Conservation (phyloP, 768 basidiomycete genomes). For the Gloeophyllum trabeum region DNA sequence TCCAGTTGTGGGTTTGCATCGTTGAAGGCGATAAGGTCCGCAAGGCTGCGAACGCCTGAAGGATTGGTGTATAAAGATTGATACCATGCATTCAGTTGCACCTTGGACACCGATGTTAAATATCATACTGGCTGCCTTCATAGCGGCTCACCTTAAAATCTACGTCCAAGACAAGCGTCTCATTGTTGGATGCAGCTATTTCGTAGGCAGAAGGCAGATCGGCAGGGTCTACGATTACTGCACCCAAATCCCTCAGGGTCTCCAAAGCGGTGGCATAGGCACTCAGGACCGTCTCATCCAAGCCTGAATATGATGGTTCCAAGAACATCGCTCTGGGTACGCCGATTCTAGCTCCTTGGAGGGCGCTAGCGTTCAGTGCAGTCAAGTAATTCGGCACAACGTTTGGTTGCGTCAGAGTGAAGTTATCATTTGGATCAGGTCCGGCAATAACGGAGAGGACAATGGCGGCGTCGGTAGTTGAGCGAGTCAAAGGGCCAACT, state of each 20-base stretch:
- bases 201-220: slow-evolving; percentile 11
- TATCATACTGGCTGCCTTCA: not conserved
- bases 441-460: slow-evolving; percentile 16
- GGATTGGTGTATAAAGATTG: slow-evolving; percentile 6
- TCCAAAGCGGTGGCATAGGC: slow-evolving; percentile 7
- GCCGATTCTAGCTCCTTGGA: slow-evolving; percentile 10
- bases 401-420: slow-evolving; percentile 9
- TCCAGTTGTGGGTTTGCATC: slow-evolving; percentile 10
- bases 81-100: slow-evolving; percentile 5
- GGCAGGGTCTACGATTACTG: slow-evolving; percentile 12
- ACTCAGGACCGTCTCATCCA: slow-evolving; percentile 1
- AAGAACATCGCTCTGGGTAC: slow-evolving; percentile 9
- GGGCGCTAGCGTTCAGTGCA: slow-evolving; percentile 9
- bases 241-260: slow-evolving; percentile 9
- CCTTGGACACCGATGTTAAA: not conserved
- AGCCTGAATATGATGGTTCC: slow-evolving; percentile 4
- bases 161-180: slow-evolving; percentile 9
- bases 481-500: slow-evolving; percentile 24
- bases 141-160: slow-evolving; percentile 9
- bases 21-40: slow-evolving; percentile 12
- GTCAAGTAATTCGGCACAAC: slow-evolving; percentile 11
- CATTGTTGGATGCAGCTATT: slow-evolving; percentile 8
- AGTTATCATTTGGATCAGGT: slow-evolving; percentile 9
- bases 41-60: slow-evolving; percentile 9
- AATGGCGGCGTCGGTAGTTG: slow-evolving; percentile 21